A percentile compares a stretch with the other conserved stretches of the same genome.
These are phyloP conservation scores for Sicyos baderoa DNA, from an alignment of 306 rosid species.

Conservation along the genomic window DNA sequence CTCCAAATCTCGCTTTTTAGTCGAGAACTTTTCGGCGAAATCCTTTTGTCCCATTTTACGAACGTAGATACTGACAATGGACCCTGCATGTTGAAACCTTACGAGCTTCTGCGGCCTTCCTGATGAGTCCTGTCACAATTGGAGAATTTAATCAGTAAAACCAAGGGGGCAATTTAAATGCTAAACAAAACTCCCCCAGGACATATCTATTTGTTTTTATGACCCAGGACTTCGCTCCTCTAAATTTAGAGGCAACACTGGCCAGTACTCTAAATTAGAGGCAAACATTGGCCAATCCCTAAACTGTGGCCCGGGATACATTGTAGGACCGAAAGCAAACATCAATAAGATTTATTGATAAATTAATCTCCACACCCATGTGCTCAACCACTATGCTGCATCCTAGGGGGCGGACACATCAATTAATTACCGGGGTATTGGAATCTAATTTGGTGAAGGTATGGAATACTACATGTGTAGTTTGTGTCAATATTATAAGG, in stretches of 20 bases:
- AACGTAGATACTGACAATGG: constrained; percentile 28
- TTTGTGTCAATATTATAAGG: not conserved
- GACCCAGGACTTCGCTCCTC: too few species aligned
- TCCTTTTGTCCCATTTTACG: constrained; percentile 38
- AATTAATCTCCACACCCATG: too few species aligned
- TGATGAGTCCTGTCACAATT: constrained; percentile 40
- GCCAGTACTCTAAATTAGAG: too few species aligned
- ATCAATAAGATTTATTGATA: too few species aligned
- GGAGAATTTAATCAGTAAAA: constrained; percentile 1
- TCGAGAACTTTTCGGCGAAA: constrained; percentile 3
- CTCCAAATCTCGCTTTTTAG: constrained; percentile 44
- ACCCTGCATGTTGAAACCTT: constrained; percentile 30
- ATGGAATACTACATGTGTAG: not conserved
- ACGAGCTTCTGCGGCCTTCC: constrained; percentile 57
- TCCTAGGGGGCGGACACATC: too few species aligned
- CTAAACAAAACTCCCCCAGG: not conserved
- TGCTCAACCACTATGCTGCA: too few species aligned
- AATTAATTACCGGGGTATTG: not conserved
- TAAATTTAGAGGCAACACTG: too few species aligned
- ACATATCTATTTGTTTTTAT: not conserved
- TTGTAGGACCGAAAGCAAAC: too few species aligned
- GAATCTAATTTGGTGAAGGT: not conserved
- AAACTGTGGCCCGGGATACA: too few species aligned
- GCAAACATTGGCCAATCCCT: too few species aligned
- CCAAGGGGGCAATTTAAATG: not conserved